Base-by-base conservation (phyloP, 345 rosid species). In the Boechera divaricarpa region DNA sequence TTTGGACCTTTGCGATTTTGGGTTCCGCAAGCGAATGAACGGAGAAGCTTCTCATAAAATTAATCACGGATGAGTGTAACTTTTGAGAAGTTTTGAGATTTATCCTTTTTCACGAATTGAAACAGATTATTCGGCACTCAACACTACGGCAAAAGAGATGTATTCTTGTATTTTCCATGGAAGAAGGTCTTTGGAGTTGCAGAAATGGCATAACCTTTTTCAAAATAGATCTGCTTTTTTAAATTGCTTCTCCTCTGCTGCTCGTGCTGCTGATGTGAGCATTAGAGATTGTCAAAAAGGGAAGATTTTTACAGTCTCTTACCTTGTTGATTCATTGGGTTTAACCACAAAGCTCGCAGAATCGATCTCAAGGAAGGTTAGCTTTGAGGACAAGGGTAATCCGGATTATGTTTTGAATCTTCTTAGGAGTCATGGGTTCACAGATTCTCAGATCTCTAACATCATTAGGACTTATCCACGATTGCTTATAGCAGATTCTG, bases 261-360 rank as follows among this genome's bases (percentile, higher is more conserved):
- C 24, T 21, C 24, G 24, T 21, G 24, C 72, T n/a, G 9, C 16
- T 15, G 45, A 26, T 32, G 11, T 44, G 33, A 29, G 2, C 28
- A 11, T 16, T 48, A 2, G 8, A 63, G n/a, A 54, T 65, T 15
- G 7, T 55, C 11, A 12, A 26, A 71, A 10, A 58, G 36, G 55
- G 5, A 29, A 70, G 35, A 29, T 5, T 0, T 60, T 74, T 38
- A 63, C 79, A 0, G 66, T 53, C 28, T 64, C 69, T 45, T 64
- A 64, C 54, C 69, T 45, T 26, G 54, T 74, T 61, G 65, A 63
- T 38, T 79, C 82, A 7, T 31, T 77, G 26, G 71, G 79, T 31
- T 45, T 79, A 4, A 12, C 71, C 12, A 16, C 60, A 2, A 73
- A 79, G 5, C 32, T 64, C 33, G 82, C 82, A 2, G 47, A 10